phyloP scores from a whole-genome alignment of 2,329 filamentous ascomycete species.

The Colletotrichum liaoningense region DNA sequence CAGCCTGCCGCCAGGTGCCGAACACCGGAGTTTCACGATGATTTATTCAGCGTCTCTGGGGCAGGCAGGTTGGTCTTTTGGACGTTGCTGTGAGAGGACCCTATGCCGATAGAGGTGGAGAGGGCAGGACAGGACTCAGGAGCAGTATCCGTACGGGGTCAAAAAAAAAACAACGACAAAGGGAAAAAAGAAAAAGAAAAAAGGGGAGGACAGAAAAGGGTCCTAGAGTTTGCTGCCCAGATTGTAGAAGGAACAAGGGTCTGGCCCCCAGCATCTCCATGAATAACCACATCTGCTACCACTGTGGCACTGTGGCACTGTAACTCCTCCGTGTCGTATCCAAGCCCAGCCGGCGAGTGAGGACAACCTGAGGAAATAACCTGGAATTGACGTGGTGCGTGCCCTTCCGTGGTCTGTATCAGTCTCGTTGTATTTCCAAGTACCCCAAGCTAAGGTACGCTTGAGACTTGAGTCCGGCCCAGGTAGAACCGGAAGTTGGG shows the following conservation, averaged over 20 bases:
- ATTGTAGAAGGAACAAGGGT: not conserved
- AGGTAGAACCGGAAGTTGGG: constrained; percentile 14
- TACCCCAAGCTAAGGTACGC: constrained; percentile 14
- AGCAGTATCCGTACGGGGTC: not conserved
- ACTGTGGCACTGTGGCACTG: not conserved
- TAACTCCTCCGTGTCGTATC: not conserved
- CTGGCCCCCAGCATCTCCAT: not conserved
- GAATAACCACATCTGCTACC: constrained; percentile 7
- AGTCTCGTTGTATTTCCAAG: constrained; percentile 7
- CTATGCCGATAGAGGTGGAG: not conserved
- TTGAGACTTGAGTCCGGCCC: constrained; percentile 1
- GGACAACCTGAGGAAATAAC: constrained; percentile 6
- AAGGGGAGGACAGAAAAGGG: not conserved
- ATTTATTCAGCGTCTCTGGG: not conserved
- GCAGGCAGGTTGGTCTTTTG: not conserved
- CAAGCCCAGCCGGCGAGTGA: not conserved
- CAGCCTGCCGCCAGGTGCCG: not conserved
- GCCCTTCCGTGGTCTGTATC: not conserved
- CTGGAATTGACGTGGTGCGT: constrained; percentile 12
- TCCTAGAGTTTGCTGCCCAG: not conserved
- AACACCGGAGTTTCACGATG: not conserved
- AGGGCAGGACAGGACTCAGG: not conserved
- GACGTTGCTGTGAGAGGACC: not conserved
- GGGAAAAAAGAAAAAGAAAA: not conserved
- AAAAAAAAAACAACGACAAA: not conserved